phyloP scores from a whole-genome alignment of 768 basidiomycete genomes.

The Fistulinella prunicolor region DNA sequence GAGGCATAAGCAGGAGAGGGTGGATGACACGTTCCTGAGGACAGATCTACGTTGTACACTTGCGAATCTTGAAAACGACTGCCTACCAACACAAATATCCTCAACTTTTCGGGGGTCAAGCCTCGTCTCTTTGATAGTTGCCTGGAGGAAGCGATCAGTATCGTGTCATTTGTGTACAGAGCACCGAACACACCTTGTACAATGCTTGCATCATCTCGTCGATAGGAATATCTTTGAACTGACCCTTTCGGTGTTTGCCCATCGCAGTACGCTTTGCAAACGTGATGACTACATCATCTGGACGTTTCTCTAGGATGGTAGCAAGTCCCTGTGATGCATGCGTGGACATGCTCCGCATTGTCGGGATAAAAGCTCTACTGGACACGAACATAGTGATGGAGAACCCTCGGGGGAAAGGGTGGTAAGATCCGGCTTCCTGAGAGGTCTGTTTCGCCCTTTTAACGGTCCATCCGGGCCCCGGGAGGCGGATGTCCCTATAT shows the following conservation, averaged over 20 bases:
- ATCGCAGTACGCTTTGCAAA: conserved; percentile 90
- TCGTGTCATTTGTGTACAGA: not conserved
- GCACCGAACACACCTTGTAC: conserved; percentile 56
- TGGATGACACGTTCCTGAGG: conserved; percentile 74
- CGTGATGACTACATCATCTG: conserved; percentile 87
- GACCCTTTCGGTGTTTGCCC: conserved; percentile 86
- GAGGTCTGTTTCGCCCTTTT: no score
- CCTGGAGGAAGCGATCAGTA: conserved; percentile 37
- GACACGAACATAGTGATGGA: conserved; percentile 25
- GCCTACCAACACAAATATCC: conserved; percentile 80
- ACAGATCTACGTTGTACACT: not conserved
- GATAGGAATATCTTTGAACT: conserved; percentile 82
- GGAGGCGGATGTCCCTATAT: not conserved
- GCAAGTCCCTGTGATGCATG: conserved; percentile 39
- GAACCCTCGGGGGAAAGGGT: not conserved
- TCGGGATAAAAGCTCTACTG: not conserved
- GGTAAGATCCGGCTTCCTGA: conserved; percentile 7
- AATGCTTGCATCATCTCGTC: conserved; percentile 84
- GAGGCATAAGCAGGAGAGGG: conserved; percentile 82
- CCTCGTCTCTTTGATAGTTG: conserved; percentile 60
- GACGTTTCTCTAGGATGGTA: conserved; percentile 61
- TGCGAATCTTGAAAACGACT: not conserved
- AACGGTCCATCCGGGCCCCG: no score
- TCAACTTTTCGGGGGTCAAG: conserved; percentile 72
- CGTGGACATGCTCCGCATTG: conserved; percentile 35